phyloP scores from a whole-genome alignment of 169 alveolate species.

The Eimeria acervulina region DNA sequence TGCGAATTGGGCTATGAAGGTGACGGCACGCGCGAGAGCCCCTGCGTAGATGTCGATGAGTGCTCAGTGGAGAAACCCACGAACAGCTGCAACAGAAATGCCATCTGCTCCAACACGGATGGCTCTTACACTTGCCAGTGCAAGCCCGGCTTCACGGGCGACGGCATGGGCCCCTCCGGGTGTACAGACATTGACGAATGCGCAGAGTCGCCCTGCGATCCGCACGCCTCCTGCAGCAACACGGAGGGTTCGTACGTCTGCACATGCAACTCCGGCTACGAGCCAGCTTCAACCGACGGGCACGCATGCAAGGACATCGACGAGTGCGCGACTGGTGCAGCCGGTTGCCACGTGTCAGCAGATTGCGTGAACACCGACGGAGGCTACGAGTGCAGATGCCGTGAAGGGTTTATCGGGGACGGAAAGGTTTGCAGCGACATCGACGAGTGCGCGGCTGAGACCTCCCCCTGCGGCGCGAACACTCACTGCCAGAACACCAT shows the following conservation, averaged over 20 bases:
- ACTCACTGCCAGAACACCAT: slow-evolving; percentile 84
- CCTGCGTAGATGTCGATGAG: slow-evolving; percentile 87
- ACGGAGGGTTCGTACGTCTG: slow-evolving; percentile 85
- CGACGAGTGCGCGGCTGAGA: slow-evolving; percentile 84
- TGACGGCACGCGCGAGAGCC: slow-evolving; percentile 63
- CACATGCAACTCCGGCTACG: slow-evolving; percentile 84
- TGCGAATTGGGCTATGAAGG: slow-evolving; percentile 74
- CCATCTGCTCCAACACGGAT: slow-evolving; percentile 85
- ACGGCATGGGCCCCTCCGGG: slow-evolving; percentile 71
- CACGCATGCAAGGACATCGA: slow-evolving; percentile 84
- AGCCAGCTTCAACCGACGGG: slow-evolving; percentile 60
- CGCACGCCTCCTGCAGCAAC: slow-evolving; percentile 85
- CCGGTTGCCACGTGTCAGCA: slow-evolving; percentile 81
- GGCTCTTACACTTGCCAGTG: slow-evolving; percentile 87
- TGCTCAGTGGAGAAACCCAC: slow-evolving; percentile 83
- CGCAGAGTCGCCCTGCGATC: slow-evolving; percentile 69
- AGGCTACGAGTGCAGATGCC: slow-evolving; percentile 83
- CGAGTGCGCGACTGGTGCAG: slow-evolving; percentile 85
- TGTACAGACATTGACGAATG: slow-evolving; percentile 86
- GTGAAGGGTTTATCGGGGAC: slow-evolving; percentile 84
- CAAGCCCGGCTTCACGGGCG: slow-evolving; percentile 83
- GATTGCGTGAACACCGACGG: slow-evolving; percentile 84
- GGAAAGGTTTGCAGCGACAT: slow-evolving; percentile 82
- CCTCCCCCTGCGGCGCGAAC: slow-evolving; percentile 48
- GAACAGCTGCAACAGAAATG: slow-evolving; percentile 83